Conservation (phyloP, 257 asterid species). For the Voacanga thouarsii region DNA sequence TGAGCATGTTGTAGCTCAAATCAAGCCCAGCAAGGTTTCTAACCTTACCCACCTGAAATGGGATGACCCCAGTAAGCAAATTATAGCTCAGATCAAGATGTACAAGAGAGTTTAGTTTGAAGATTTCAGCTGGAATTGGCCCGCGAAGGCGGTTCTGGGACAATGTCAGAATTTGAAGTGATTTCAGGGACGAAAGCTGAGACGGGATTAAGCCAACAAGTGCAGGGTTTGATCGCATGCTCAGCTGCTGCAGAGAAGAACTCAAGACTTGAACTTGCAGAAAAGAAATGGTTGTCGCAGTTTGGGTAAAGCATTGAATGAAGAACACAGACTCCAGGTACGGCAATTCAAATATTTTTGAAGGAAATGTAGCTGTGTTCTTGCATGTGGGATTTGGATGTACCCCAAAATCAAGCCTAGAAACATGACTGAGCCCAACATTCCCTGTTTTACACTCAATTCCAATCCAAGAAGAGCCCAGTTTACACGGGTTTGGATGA, state of each 20-base stretch:
- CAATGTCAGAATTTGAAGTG: slow-evolving; percentile 76
- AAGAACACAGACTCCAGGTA: slow-evolving; percentile 70
- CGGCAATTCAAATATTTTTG: slow-evolving; percentile 59
- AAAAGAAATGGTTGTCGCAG: slow-evolving; percentile 36
- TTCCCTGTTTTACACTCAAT: slow-evolving; percentile 52
- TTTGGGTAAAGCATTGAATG: slow-evolving; percentile 54
- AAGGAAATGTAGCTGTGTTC: slow-evolving; percentile 61
- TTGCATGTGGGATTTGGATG: slow-evolving; percentile 78
- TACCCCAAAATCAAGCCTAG: slow-evolving; percentile 72
- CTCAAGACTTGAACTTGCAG: slow-evolving; percentile 20
- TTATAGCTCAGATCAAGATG: slow-evolving; percentile 87
- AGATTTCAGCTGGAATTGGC: slow-evolving; percentile 43
- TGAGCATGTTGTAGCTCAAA: slow-evolving; percentile 62
- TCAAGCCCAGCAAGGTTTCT: slow-evolving; percentile 59
- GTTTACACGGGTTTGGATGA: slow-evolving; percentile 68
- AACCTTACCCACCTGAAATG: slow-evolving; percentile 42
- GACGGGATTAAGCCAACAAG: slow-evolving; percentile 70
- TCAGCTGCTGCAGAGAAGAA: slow-evolving; percentile 59
- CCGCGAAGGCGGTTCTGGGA: slow-evolving; percentile 70
- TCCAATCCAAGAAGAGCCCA: slow-evolving; percentile 67
- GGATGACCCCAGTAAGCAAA: slow-evolving; percentile 49
- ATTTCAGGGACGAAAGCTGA: slow-evolving; percentile 48
- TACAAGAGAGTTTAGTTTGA: slow-evolving; percentile 42
- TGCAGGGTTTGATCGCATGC: slow-evolving; percentile 61
- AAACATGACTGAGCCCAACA: slow-evolving; percentile 46